A percentile compares a stretch with the other conserved stretches of the same genome.
Conservation (phyloP, 352 stramenopile genomes). For the Globisporangium cederbergense region DNA sequence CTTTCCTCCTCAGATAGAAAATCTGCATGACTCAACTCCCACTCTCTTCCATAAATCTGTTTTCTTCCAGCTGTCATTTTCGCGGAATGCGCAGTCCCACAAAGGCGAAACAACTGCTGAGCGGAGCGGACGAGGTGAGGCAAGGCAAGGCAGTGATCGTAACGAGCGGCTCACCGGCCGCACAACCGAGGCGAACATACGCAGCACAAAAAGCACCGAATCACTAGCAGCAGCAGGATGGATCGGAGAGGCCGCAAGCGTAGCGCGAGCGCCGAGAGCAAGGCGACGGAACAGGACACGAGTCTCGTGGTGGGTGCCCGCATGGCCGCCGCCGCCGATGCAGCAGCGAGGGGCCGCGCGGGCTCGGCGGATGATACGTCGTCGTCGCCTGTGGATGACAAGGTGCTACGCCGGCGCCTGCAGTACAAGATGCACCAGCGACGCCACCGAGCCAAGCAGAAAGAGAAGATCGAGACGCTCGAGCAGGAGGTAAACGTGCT, state of each 20-base stretch:
- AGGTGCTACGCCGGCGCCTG: slow-evolving; percentile 36
- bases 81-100: background rate
- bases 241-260: background rate
- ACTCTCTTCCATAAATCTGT: background rate
- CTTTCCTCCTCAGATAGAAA: background rate
- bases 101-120: background rate
- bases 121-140: no score
- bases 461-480: slow-evolving; percentile 39
- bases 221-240: background rate
- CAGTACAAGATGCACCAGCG: slow-evolving; percentile 75
- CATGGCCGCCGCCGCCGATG: background rate
- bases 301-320: background rate
- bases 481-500: slow-evolving; percentile 40
- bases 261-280: slow-evolving; percentile 3
- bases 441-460: slow-evolving; percentile 63
- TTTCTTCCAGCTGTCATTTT: background rate
- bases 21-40: background rate
- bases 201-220: background rate
- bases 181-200: background rate
- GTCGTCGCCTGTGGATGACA: slow-evolving; percentile 22
- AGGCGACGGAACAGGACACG: no score
- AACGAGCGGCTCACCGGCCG: background rate
- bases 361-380: background rate
- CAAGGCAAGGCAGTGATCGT: background rate
- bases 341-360: background rate